Conservation (phyloP, 768 basidiomycete species). For the Mycena leptocephala region DNA sequence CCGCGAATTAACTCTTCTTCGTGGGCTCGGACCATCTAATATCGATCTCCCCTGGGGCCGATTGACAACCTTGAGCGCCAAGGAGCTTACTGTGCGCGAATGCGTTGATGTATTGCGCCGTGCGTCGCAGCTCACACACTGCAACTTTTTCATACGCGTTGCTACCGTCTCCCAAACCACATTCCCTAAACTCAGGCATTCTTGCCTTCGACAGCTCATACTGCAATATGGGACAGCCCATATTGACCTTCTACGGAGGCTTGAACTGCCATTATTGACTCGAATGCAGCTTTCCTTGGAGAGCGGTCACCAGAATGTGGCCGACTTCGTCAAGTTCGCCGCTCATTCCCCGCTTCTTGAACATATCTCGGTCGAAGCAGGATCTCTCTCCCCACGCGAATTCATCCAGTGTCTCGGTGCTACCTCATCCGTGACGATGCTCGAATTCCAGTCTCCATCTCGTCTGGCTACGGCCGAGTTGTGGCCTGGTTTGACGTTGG, state of each 20-base stretch:
- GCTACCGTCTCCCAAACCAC: neutral
- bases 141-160: neutral
- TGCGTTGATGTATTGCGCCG: neutral
- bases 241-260: neutral
- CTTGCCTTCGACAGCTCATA: neutral
- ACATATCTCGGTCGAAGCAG: neutral
- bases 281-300: neutral
- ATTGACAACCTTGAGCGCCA: neutral
- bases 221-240: neutral
- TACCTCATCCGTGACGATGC: neutral
- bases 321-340: neutral
- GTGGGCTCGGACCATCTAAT: neutral
- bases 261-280: neutral
- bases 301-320: neutral
- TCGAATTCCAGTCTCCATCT: neutral
- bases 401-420: neutral
- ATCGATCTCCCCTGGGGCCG: neutral
- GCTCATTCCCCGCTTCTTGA: neutral
- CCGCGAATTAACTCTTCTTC: conserved; percentile 4
- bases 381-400: neutral
- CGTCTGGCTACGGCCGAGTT: neutral
- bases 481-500: neutral
- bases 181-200: neutral
- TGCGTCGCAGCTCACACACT: neutral
- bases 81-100: neutral